Base-by-base conservation (phyloP, 2,329 filamentous ascomycete genomes). In the Coniosporium tulheliwenetii region DNA sequence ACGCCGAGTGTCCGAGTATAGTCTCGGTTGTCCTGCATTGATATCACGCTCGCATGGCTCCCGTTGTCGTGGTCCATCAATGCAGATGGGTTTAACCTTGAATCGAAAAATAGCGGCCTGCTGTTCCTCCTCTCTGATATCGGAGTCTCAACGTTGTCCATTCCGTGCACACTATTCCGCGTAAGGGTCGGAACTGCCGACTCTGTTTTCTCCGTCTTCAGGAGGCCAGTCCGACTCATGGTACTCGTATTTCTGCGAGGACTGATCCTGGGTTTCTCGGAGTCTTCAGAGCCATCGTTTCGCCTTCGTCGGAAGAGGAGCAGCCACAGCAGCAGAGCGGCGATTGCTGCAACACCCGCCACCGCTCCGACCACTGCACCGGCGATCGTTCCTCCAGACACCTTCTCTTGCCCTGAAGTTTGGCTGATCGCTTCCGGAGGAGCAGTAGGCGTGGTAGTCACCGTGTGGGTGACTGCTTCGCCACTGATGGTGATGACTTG, bases 1-100 rank as follows among this genome's bases (percentile, higher is more conserved):
- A 68, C 62, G 16, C 64, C 65, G n/a, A 66, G 48, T 37, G 63
- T 60, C 38, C 66, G 58, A 37, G 62, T 63, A 44, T 67, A 70
- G 43, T 70, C 66, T 33, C 57, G 57, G 41, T 62, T 62, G 43
- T 65, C 62, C 41, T 67, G 62, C 40, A 67, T 56, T 41, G 65
- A 68, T 36, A 57, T 60, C 36, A 69, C 54, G 39, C 64, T 67
- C 16, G 61, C 57, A 15, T 61, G 60, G 43, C 65, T 68, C 13
- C 55, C 54, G 43, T 67, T 69, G n/a, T 62, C 60, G 36, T 66
- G 58, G 31, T 56, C 58, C 49, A 67, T 63, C 26, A 69, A 55
- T 2, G 63, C 63, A 5, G 58, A 59, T 2, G 66, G 66, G 42
- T 70, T 69, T 16, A 70, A 55, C 16, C 66, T 56, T 44, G 67